Conservation (phyloP, 306 rosid genomes). For the Acacia melanoxylon region DNA sequence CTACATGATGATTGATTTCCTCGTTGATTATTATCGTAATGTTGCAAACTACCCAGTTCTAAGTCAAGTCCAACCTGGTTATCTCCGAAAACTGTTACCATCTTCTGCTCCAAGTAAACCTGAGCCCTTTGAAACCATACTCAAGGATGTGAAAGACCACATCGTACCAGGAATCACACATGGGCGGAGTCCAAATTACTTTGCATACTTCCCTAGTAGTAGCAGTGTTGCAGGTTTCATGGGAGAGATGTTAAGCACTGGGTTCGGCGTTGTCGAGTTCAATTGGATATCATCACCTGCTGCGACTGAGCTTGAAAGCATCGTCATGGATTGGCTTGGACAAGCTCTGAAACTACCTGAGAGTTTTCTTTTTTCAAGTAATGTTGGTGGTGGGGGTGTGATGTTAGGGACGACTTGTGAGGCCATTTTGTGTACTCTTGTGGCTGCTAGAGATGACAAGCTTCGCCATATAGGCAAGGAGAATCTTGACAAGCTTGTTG, state of each 20-base stretch:
- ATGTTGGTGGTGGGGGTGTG: constrained; percentile 61
- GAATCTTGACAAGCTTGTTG: constrained; percentile 41
- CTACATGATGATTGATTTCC: constrained; percentile 61
- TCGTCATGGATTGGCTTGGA: constrained; percentile 73
- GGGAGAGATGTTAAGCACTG: constrained; percentile 60
- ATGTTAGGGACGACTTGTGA: constrained; percentile 61
- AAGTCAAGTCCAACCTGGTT: constrained; percentile 49
- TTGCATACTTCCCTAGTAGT: constrained; percentile 51
- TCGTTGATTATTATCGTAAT: constrained; percentile 51
- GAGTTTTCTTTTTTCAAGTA: constrained; percentile 43
- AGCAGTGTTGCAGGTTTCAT: constrained; percentile 58
- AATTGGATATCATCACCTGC: constrained; percentile 71
- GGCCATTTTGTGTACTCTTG: constrained; percentile 56
- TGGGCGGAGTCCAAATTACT: constrained; percentile 60
- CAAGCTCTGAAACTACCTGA: constrained; percentile 44
- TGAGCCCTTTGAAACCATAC: constrained; percentile 53
- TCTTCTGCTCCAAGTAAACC: constrained; percentile 42
- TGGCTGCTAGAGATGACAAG: constrained; percentile 54
- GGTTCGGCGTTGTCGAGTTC: constrained; percentile 55
- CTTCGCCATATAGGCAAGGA: constrained; percentile 19
- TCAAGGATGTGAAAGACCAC: constrained; percentile 41
- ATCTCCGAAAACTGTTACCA: constrained; percentile 40
- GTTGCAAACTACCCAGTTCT: constrained; percentile 47
- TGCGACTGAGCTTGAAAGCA: constrained; percentile 62
- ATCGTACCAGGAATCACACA: constrained; percentile 74